Base-by-base conservation (phyloP, 805 yeast species). In the Starmera dryadoides region DNA sequence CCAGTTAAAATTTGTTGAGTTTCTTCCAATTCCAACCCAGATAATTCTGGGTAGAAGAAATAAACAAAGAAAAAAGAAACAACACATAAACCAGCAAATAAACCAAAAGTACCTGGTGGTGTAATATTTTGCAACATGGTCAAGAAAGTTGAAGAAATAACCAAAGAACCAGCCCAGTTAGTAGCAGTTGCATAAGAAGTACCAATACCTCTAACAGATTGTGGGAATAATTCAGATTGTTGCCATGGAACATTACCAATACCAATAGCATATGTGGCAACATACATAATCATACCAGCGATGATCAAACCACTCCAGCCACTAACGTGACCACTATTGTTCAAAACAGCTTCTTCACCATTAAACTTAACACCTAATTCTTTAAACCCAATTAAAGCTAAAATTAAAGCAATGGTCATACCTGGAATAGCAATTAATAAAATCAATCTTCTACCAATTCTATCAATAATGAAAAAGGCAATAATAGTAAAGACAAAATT, bases 211-310 rank as follows among this genome's bases (percentile, higher is more conserved):
- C 98, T 79, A 26, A 91, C 96, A 45, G 79, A 76, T 70, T 89
- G 95, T 28, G 97, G 93, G 66, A 93, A 88, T 55, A 91, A 68
- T 63, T 91, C 98, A 41, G 91, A 83, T 58, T 93, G 97, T 58
- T 91, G 96, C 98, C 98, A 91, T 41, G 98, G 97, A 40, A 87
- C 93, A 60, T 91, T 89, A 64, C 98, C 98, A 49, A 89, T 86
- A 49, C 98, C 98, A 48, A 86, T 68, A 36, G 97, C 96, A 59
- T 89, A 91, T 39, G 82, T 79, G 3, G 95, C 96, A 34, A 89
- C 96, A 56, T 70, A 93, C 31, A 78, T 59, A 46, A 91, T 86
- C 86, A 89, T 88, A 38, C 87, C 80, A 30, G 88, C 71, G 46
- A 93, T 82, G 39, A 91, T 78, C 14, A 89, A 79, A 45, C 85